A percentile compares a stretch with the other conserved stretches of the same genome.
phyloP scores from a whole-genome alignment of 306 rosid genomes.

The Vigna hirtella region DNA sequence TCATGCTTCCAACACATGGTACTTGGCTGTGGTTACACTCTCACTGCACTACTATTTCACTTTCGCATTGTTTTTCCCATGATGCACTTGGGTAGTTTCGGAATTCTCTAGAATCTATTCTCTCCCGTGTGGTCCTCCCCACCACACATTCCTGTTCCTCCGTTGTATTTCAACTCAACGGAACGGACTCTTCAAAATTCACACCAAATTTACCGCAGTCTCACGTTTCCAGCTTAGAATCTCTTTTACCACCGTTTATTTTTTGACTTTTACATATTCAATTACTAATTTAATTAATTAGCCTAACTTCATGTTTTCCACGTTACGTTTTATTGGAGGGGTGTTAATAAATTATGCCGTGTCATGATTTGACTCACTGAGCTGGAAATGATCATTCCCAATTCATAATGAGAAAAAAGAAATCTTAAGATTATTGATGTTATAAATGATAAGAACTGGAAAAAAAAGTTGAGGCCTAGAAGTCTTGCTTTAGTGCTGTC shows the following conservation, averaged over 20 bases:
- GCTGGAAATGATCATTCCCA: neutral
- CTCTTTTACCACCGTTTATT: neutral
- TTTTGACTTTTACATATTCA: neutral
- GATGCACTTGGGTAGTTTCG: slow-evolving; percentile 10
- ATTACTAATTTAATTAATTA: neutral
- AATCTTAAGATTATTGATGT: too few species aligned
- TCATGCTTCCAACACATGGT: slow-evolving; percentile 50
- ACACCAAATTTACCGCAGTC: too few species aligned
- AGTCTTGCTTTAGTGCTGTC: neutral
- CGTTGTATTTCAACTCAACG: slow-evolving; percentile 3
- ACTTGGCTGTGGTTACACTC: neutral
- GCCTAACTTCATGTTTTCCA: neutral
- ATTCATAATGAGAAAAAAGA: neutral
- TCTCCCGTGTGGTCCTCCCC: neutral
- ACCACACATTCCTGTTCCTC: neutral
- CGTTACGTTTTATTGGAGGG: neutral
- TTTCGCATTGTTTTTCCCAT: neutral
- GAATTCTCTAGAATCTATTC: slow-evolving; percentile 30
- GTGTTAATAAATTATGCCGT: neutral
- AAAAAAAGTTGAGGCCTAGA: neutral
- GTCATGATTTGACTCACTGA: neutral
- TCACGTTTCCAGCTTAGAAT: neutral
- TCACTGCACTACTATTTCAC: neutral
- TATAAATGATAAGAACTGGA: neutral
- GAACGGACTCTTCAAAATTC: neutral